Evolutionary conservation across 148 eudicot genomes (phyloP).

Genomic region (Heliamphora exappendiculata): DNA sequence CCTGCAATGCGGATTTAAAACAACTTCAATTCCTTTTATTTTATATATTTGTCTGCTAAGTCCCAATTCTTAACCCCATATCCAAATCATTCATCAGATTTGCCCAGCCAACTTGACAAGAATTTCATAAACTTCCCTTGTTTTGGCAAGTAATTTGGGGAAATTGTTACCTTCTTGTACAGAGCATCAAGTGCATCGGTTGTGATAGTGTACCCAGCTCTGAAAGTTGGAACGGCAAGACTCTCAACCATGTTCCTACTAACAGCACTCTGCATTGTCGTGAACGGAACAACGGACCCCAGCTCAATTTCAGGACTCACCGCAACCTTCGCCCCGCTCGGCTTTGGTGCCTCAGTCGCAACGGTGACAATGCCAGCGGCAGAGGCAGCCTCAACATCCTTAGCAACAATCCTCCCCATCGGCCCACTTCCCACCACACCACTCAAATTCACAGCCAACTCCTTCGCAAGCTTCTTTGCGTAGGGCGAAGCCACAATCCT

Average conservation of each 20-base stretch:
- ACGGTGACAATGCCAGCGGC: conserved; percentile 11
- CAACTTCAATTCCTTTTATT: not conserved
- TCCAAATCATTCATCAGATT: not conserved
- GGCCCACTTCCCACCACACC: conserved; percentile 80
- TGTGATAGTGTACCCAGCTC: conserved; percentile 80
- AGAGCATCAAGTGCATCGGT: conserved; percentile 90
- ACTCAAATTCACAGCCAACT: conserved; percentile 77
- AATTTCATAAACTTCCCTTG: not conserved
- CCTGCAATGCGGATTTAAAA: not conserved
- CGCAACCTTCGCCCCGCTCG: conserved; percentile 7
- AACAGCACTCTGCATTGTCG: conserved; percentile 91
- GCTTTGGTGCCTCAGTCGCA: conserved; percentile 12
- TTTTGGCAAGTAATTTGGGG: not conserved
- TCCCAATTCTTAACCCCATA: not conserved
- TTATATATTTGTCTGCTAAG: not conserved
- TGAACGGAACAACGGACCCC: conserved; percentile 76
- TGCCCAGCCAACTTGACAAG: not conserved
- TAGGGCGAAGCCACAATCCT: conserved; percentile 96
- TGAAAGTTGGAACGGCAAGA: conserved; percentile 79
- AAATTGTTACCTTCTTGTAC: conserved; percentile 67
- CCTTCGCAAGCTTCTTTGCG: conserved; percentile 91
- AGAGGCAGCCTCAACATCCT: conserved; percentile 84
- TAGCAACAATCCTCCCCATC: conserved; percentile 90
- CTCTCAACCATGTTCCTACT: conserved; percentile 93
- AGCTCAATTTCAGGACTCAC: conserved; percentile 34